Conservation (phyloP, 1,139 yeast genomes). For the Kluyveromyces sp. region DNA sequence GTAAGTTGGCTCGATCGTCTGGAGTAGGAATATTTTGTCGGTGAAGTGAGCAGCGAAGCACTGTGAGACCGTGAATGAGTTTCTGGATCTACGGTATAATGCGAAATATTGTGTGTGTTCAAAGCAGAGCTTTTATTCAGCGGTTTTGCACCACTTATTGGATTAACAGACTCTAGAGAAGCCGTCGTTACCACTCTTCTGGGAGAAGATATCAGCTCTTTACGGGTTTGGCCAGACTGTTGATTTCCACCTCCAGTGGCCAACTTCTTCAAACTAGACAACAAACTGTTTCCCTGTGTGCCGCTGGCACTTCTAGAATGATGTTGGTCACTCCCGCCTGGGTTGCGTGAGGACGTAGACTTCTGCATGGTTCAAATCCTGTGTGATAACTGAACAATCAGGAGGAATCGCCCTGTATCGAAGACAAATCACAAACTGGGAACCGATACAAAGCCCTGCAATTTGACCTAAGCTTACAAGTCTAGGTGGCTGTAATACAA, state of each 20-base stretch:
- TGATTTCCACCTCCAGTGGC: conserved; percentile 12
- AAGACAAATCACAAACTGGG: too few relatives aligned
- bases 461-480: background rate
- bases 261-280: conserved; percentile 18
- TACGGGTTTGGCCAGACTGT: conserved; percentile 8
- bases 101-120: conserved; percentile 27
- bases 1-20: conserved; percentile 19
- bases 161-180: conserved; percentile 14
- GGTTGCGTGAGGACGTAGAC: conserved; percentile 10
- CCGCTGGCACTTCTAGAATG: conserved; percentile 1
- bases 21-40: conserved; percentile 28
- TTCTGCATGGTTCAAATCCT: conserved; percentile 6
- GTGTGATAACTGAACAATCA: too few relatives aligned
- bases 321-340: conserved; percentile 1
- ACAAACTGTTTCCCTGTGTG: conserved; percentile 9
- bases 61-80: conserved; percentile 19
- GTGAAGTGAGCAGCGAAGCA: conserved; percentile 15
- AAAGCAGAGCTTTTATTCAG: conserved; percentile 25
- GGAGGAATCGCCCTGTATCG: too few relatives aligned
- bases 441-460: background rate
- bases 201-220: conserved; percentile 19
- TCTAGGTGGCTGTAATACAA: too few relatives aligned
- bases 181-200: conserved; percentile 17
- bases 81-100: conserved; percentile 20
- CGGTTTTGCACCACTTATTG: conserved; percentile 14